Evolutionary conservation across 2,329 filamentous ascomycete species (phyloP), one percentile per base, ranked within the genome.

Genomic region (Fusarium sp.): DNA sequence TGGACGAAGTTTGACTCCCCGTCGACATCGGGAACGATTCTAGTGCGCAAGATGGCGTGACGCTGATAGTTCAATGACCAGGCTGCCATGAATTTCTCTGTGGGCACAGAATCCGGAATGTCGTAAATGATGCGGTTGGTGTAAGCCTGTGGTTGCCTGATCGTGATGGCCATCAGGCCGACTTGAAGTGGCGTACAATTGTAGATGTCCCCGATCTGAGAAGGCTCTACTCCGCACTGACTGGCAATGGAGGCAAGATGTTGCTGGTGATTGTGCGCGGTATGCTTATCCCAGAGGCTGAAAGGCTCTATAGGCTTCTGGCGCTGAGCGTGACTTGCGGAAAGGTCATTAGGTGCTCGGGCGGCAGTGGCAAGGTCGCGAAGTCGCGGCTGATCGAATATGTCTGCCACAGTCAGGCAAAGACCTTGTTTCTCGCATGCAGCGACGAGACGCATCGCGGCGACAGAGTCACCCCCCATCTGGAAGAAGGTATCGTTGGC

Each of bases 401-500:
- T 30, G 24, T 57, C 54, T 25, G 44, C 44, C 34, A 57, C 54
- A 38, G 54, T 57, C 43, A 57, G 32, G 20, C n/a, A 29, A 57
- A 57, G 54, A 25, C 54, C 54, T 34, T 47, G 44, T 20, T 57
- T 38, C 44, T 57, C 44, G 40, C 32, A 47, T 20, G 43, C 54
- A 38, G 54, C 79, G 6, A 85, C 84, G 4, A 87, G 71, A 61
- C 81, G 83, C 81, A 86, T 87, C 3, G 84, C 84, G 1, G 78
- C 69, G 4, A 86, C 79, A 1, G 84, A 86, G 71, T 86, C 83
- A 22, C 84, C 84, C 9, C 84, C 84, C 0, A 84, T 78, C 1
- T 78, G 78, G 77, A 86, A 85, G 74, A 86, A 86, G 73, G 82
- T 83, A 68, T 85, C 81, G 6, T 83, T 79, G 6, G 78, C 64